Evolutionary conservation across 2,329 filamentous ascomycete species (phyloP).

Genomic region (Epichloe coenophiala): DNA sequence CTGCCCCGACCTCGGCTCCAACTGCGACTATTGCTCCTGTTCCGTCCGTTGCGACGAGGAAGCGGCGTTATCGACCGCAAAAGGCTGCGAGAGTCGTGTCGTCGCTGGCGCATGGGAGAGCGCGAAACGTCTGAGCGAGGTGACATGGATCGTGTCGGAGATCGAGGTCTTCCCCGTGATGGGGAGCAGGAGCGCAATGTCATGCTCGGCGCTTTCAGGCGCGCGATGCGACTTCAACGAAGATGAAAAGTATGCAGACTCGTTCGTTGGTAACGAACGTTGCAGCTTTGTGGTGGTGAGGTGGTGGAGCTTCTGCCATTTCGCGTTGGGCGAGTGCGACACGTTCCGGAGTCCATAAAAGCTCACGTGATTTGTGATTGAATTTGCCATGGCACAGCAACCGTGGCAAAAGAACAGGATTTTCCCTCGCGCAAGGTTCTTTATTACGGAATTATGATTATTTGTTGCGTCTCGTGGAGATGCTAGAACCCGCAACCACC

Average conservation of each 20-base stretch:
- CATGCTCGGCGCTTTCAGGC: constrained; percentile 9
- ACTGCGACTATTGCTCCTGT: constrained; percentile 17
- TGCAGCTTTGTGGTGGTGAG: not conserved
- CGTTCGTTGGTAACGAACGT: not conserved
- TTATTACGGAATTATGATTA: not conserved
- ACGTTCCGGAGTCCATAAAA: not conserved
- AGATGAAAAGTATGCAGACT: not conserved
- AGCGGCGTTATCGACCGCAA: constrained; percentile 19
- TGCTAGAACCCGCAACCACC: no score
- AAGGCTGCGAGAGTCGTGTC: constrained; percentile 20
- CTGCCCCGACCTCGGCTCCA: constrained; percentile 21
- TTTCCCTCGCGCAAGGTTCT: not conserved
- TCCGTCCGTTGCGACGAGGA: constrained; percentile 20
- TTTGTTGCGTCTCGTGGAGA: not conserved
- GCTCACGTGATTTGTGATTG: not conserved
- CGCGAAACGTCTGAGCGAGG: constrained; percentile 21
- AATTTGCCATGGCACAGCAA: not conserved
- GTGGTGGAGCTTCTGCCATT: not conserved
- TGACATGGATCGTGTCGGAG: constrained; percentile 22
- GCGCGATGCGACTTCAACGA: not conserved
- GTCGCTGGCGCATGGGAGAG: constrained; percentile 18
- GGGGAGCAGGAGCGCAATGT: constrained; percentile 16
- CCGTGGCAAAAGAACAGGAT: not conserved
- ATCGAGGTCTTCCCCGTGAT: constrained; percentile 19
- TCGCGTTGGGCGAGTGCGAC: no score